These are phyloP conservation scores for Cucurbita maxima DNA, from an alignment of 306 rosid species.

Conservation along the genomic window DNA sequence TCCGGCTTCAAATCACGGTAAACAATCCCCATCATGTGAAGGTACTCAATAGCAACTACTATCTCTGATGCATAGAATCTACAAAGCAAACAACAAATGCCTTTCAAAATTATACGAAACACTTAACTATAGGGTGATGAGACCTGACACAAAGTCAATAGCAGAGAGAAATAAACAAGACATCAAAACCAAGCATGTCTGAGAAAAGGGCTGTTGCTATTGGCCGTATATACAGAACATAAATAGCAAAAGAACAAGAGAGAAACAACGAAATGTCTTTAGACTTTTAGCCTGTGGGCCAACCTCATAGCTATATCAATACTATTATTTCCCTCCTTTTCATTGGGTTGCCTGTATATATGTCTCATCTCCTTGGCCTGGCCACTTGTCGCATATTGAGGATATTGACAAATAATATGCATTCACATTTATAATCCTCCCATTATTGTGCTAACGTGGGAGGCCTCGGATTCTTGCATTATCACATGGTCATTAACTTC, in stretches of 20 bases:
- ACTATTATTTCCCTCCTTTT: background rate
- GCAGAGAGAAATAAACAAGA: background rate
- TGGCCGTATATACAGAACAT: background rate
- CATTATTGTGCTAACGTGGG: background rate
- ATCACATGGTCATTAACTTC: background rate
- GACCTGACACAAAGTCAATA: conserved; percentile 3
- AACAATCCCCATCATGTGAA: conserved; percentile 86
- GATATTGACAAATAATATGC: background rate
- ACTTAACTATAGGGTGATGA: background rate
- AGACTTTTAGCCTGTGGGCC: conserved; percentile 1
- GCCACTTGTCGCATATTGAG: background rate
- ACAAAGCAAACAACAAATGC: conserved; percentile 3
- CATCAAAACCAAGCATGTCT: conserved; percentile 1
- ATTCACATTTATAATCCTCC: background rate
- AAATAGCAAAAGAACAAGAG: conserved; percentile 5
- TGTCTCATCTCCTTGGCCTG: background rate
- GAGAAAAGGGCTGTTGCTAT: background rate
- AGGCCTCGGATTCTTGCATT: background rate
- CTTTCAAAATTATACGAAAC: background rate
- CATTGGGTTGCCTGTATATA: background rate
- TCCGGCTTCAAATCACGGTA: conserved; percentile 80
- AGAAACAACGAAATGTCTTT: background rate
- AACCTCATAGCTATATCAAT: background rate
- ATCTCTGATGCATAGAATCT: conserved; percentile 79
- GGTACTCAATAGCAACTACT: conserved; percentile 64